phyloP scores from a whole-genome alignment of 2,329 filamentous ascomycete species.

The Sarocladium oryzae region DNA sequence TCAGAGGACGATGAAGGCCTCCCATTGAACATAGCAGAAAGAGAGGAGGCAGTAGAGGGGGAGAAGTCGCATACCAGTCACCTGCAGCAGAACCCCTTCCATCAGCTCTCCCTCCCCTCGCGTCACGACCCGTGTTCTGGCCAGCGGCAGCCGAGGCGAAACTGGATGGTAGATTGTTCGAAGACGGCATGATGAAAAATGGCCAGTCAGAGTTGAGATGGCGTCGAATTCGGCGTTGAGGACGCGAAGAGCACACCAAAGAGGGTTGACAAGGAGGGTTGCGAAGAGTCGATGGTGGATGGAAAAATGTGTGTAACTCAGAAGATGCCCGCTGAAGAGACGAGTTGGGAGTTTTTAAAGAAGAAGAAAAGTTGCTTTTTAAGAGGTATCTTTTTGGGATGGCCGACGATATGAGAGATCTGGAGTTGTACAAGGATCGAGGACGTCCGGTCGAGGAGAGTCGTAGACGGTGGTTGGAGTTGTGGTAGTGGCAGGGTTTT shows the following conservation, averaged over 20 bases:
- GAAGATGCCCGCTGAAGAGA: constrained; percentile 4
- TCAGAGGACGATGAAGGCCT: constrained; percentile 13
- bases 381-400: not conserved
- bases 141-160: constrained; percentile 79
- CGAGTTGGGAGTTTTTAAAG: not conserved
- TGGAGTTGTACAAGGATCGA: constrained; percentile 3
- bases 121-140: constrained; percentile 58
- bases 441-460: not conserved
- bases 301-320: constrained; percentile 8
- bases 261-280: not conserved
- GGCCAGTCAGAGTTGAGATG: constrained; percentile 1
- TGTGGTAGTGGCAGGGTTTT: not conserved
- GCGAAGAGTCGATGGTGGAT: not conserved
- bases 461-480: not conserved
- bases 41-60: not conserved
- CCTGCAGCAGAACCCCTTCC: constrained; percentile 51
- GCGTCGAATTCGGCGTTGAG: not conserved
- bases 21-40: not conserved
- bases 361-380: not conserved
- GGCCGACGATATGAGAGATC: not conserved
- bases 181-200: constrained; percentile 45
- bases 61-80: constrained; percentile 60
- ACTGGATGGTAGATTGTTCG: constrained; percentile 68
- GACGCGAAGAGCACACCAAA: not conserved
- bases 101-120: constrained; percentile 52